Evolutionary conservation across 1,139 yeast species (phyloP), one percentile per base, ranked within the genome.

Genomic region (Kodamaea anthophila): DNA sequence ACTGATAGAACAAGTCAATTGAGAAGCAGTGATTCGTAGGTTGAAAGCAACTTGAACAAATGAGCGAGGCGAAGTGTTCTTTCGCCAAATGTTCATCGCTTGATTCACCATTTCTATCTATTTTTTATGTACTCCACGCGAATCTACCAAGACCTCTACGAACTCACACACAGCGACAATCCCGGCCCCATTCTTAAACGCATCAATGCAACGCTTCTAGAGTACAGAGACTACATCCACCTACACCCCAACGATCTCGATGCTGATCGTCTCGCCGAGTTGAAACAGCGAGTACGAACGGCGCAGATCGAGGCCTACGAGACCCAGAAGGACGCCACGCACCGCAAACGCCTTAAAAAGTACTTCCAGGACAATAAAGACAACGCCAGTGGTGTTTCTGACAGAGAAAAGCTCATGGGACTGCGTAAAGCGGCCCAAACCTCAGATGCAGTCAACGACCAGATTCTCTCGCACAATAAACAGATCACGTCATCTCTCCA

Each of bases 401-500:
- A 36, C 5, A 24, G 38, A 15, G 37, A 36, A 3, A 34, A 34
- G 24, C 24, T 41, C 9, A 40, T 39, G 29, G 9, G 34, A 10
- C 18, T 26, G 9, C 33, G 27, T 7, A 34, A 28, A 9, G 26
- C 40, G 1, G 28, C 24, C 14, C 32, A 25, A 14, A 21, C 32
- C 21, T 34, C 42, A 14, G 7, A 6, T 6, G 9, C 18, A 6
- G 19, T 36, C 5, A 37, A 40, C 15, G 35, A 44, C 10, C 66
- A 65, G 37, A 56, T 72, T 8, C 51, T 70, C 23, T 47, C 57
- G 13, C 70, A 70, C 29, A 70, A 74, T 31, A 72, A 72, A 37
- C 67, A 69, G 35, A 72, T 77, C 34, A 74, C 83, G 0, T 46
- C 65, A 7, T 57, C 76, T 2, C 58, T 77, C 29, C 69, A 70